Evolutionary conservation across 306 rosid species (phyloP), one percentile per base, ranked within the genome.

Genomic region (Dalbergia cultrata): DNA sequence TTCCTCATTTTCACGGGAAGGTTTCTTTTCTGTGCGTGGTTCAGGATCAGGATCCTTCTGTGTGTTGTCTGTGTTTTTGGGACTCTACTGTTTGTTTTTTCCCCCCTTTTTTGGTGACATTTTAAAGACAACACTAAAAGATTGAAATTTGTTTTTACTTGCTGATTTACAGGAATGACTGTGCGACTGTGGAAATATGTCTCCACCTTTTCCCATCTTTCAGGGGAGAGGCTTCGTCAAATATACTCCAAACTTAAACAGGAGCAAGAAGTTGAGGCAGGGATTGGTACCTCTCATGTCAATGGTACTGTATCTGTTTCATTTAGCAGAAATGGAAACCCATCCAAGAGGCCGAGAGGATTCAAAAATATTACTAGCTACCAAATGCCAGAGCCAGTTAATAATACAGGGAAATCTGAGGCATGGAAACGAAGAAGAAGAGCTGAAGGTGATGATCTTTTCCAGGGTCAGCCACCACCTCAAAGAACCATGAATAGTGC

Each of bases 161-260:
- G 53, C 60, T 71, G 64, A 71, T 71, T 70, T 72, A 26, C 93
- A 96, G 99, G 98, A 87, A 96, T 96, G 99, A 93, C 92, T 26
- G 92, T 74, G 77, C 86, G 99, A 52, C 86, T 96, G 86, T 96
- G 99, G 99, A 93, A 96, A 78, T 96, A 92, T 80, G 99, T 96
- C 75, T 96, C 99, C 53, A 92, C 97, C 22, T 96, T 88, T 84
- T 96, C 98, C 74, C 94, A 96, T 89, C 92, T 96, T 26, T 90
- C 99, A 3, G 99, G 99, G 74, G 99, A 92, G 86, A 88, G 97
- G 77, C 98, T 96, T 67, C 92, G 86, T 76, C 97, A 96, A 84
- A 96, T 96, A 67, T 92, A 96, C 83, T 87, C 97, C 34, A 92
- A 96, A 83, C 99, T 96, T 71, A 88, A 86, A 85, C 90, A 83